Conservation (phyloP, 805 yeast genomes). For the Yueomyces sinensis region DNA sequence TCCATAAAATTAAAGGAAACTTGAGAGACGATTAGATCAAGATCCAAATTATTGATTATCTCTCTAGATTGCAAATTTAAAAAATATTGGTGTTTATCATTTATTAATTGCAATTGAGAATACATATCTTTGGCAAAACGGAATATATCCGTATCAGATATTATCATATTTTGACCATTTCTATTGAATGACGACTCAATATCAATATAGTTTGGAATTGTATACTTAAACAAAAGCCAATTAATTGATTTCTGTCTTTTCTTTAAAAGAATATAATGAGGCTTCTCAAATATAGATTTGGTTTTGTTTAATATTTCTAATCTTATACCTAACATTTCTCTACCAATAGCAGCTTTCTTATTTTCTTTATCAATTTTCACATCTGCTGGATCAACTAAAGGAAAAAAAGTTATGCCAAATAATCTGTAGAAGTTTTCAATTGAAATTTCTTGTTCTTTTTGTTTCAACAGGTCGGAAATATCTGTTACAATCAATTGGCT, state of each 20-base stretch:
- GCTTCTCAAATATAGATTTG: conserved; percentile 19
- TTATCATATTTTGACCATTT: conserved; percentile 6
- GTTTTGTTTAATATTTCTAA: conserved; percentile 26
- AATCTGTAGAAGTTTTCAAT: conserved; percentile 26
- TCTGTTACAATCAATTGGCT: neutral
- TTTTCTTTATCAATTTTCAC: conserved; percentile 6
- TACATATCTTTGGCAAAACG: conserved; percentile 18
- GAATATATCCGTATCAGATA: conserved; percentile 10
- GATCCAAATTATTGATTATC: conserved; percentile 7
- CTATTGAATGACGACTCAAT: conserved; percentile 8
- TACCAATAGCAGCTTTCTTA: conserved; percentile 4
- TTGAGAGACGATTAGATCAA: conserved; percentile 11
- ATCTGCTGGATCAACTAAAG: conserved; percentile 26
- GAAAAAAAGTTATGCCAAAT: conserved; percentile 29
- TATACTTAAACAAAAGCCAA: conserved; percentile 27
- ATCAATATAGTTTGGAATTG: conserved; percentile 23
- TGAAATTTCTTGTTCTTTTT: too few species aligned
- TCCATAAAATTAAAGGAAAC: conserved; percentile 6
- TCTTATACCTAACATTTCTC: conserved; percentile 26
- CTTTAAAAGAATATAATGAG: conserved; percentile 26
- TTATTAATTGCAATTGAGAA: neutral
- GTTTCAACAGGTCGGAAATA: conserved; percentile 4
- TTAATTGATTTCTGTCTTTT: conserved; percentile 12
- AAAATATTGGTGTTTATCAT: conserved; percentile 6
- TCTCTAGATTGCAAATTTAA: conserved; percentile 6